A percentile compares a stretch with the other conserved stretches of the same genome.
Evolutionary conservation across 2,329 filamentous ascomycete genomes (phyloP).

Genomic region (Chrysosporium queenslandicum): DNA sequence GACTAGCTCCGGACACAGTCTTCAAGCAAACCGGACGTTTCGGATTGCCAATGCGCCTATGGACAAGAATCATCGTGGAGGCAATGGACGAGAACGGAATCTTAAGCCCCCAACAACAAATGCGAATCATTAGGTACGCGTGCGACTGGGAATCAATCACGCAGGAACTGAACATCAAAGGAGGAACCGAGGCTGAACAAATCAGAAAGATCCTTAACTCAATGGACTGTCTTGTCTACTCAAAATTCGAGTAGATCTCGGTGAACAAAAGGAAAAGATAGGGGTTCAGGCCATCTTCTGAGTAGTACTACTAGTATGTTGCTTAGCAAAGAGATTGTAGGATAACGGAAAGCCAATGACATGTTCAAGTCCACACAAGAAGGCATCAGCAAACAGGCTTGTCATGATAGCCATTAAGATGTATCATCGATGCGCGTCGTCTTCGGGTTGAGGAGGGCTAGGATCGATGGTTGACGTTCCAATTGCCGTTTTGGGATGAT

Average conservation of each 20-base stretch:
- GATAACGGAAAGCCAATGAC: no score
- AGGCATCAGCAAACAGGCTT: no score
- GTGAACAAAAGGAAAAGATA: constrained; percentile 6
- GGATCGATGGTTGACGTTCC: neutral
- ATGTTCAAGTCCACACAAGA: no score
- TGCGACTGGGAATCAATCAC: constrained; percentile 25
- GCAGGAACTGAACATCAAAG: constrained; percentile 25
- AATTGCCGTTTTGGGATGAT: neutral
- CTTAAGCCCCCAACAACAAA: constrained; percentile 24
- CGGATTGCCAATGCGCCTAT: constrained; percentile 23
- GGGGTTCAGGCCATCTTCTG: no score
- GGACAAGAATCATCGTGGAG: constrained; percentile 26
- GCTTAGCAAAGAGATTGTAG: no score
- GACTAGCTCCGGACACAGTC: neutral
- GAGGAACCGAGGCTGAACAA: constrained; percentile 25
- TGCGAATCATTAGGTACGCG: constrained; percentile 26
- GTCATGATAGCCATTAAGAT: no score
- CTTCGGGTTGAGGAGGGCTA: no score
- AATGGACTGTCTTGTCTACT: constrained; percentile 27
- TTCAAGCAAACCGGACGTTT: constrained; percentile 21
- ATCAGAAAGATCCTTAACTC: constrained; percentile 30
- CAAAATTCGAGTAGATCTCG: constrained; percentile 6
- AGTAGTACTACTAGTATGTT: no score
- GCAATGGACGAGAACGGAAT: constrained; percentile 22
- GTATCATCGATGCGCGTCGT: no score